Evolutionary conservation across 495 filamentous ascomycete species (phyloP).

Genomic region (Annulohypoxylon stygium): DNA sequence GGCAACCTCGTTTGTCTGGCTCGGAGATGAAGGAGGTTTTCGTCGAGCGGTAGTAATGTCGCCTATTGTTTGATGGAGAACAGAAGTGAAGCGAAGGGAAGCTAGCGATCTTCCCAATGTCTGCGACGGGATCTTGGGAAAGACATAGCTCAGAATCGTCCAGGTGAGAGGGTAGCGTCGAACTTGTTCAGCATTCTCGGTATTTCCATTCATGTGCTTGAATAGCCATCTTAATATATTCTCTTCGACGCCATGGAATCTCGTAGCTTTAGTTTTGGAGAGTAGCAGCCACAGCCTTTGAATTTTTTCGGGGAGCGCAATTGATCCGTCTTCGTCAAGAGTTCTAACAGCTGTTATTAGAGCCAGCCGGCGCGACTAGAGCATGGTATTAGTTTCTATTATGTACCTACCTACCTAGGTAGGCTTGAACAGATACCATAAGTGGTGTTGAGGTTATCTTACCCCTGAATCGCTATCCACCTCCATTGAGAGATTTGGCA

Average conservation of each 20-base stretch:
- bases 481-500: slow-evolving; percentile 46
- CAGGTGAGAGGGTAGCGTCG: slow-evolving; percentile 61
- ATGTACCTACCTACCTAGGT: neutral
- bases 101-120: slow-evolving; percentile 61
- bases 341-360: slow-evolving; percentile 50
- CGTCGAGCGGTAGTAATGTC: slow-evolving; percentile 55
- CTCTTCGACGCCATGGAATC: slow-evolving; percentile 61
- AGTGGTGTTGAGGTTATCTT: slow-evolving; percentile 8
- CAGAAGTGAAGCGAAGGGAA: slow-evolving; percentile 57
- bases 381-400: slow-evolving; percentile 31
- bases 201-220: slow-evolving; percentile 61
- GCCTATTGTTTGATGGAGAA: slow-evolving; percentile 58
- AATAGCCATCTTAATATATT: slow-evolving; percentile 64
- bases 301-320: slow-evolving; percentile 57
- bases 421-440: neutral
- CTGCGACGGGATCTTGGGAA: slow-evolving; percentile 58
- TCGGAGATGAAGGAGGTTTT: slow-evolving; percentile 5
- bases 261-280: slow-evolving; percentile 47
- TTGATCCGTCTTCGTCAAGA: slow-evolving; percentile 56
- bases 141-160: slow-evolving; percentile 57
- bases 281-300: slow-evolving; percentile 55
- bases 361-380: slow-evolving; percentile 47
- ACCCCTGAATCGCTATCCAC: slow-evolving; percentile 42
- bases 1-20: slow-evolving; percentile 21
- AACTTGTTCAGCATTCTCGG: slow-evolving; percentile 56